Base-by-base conservation (phyloP, 441 rosid species). In the Metrosideros polymorpha region DNA sequence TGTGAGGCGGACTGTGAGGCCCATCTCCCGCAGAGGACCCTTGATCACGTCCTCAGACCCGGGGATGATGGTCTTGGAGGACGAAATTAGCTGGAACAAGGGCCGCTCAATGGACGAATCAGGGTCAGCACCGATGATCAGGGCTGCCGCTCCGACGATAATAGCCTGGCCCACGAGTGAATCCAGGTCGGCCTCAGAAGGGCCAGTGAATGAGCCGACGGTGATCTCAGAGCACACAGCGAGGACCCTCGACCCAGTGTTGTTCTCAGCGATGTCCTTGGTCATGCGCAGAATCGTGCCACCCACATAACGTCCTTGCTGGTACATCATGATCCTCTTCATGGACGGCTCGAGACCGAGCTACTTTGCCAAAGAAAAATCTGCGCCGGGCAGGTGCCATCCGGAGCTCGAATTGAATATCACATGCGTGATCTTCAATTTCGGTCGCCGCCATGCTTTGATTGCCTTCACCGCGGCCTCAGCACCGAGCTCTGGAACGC, bases 351-450 rank as follows among this genome's bases (percentile, higher is more conserved):
- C 88, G 29, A 93, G 92, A 52, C 92, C 94, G 5, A 94, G 89
- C 30, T 93, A 92, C 89, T 91, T 92, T 82, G 91, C 90, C 86
- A 94, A 93, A 53, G 90, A 90, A 86, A 90, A 90, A 87, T 94
- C 96, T 1, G 93, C 93, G 2, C 92, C 93, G 3, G 96, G 94
- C 95, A 92, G 92, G 89, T 92, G 92, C 2, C 92, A 92, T 2
- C 96, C 93, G 3, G 92, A 88, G 27, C 93, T 91, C 12, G 94
- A 93, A 84, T 94, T 91, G 89, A 92, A 93, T 6, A 93, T 85
- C n/a, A 93, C 90, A 51, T 93, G 94, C 52, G 94, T 91, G 89
- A 93, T 92, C 86, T 91, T 92, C 77, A 92, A 93, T 43, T 89
- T 90, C 42, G 93, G 93, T 55, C 89, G 93, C 18, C 93, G 92